A percentile compares a stretch with the other conserved stretches of the same genome.
These are phyloP conservation scores for Chamaecyparis obtusa DNA, from an alignment of 75 land plant species.

Conservation along the genomic window DNA sequence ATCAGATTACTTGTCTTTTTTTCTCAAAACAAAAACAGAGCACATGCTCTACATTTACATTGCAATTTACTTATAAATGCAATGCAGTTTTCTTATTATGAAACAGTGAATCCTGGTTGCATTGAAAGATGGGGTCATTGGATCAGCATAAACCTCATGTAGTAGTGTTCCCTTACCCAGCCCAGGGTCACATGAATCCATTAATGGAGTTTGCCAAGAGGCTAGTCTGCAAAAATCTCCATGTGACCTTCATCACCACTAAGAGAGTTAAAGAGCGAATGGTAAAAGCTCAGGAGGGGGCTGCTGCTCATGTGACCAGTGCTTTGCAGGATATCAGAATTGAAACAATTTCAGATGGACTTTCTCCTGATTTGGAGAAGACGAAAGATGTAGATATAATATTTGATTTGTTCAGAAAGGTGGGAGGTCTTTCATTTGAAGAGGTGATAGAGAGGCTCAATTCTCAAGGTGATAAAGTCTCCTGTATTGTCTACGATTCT, in stretches of 20 bases:
- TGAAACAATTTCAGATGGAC: neutral
- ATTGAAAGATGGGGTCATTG: neutral
- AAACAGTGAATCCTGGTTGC: too few species aligned
- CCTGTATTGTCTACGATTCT: too few species aligned
- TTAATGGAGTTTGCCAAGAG: slow-evolving; percentile 45
- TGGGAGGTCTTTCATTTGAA: slow-evolving; percentile 2
- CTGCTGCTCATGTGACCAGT: neutral
- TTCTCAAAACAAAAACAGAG: too few species aligned
- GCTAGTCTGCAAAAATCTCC: slow-evolving; percentile 33
- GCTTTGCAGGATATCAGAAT: neutral
- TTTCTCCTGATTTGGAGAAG: neutral
- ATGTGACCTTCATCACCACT: slow-evolving; percentile 49
- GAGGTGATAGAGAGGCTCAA: too few species aligned
- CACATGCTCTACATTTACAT: too few species aligned
- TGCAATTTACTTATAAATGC: too few species aligned
- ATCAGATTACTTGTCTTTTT: too few species aligned
- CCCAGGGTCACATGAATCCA: slow-evolving; percentile 66
- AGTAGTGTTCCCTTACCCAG: slow-evolving; percentile 38
- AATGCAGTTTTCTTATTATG: too few species aligned
- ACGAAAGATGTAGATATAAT: neutral
- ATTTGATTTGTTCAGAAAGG: neutral
- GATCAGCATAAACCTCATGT: slow-evolving; percentile 21
- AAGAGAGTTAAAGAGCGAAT: slow-evolving; percentile 15
- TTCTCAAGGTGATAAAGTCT: too few species aligned
- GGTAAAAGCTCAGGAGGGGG: neutral